Evolutionary conservation across 1,139 yeast genomes (phyloP), one percentile per base, ranked within the genome.

Genomic region (Saccharomyces pastorianus): DNA sequence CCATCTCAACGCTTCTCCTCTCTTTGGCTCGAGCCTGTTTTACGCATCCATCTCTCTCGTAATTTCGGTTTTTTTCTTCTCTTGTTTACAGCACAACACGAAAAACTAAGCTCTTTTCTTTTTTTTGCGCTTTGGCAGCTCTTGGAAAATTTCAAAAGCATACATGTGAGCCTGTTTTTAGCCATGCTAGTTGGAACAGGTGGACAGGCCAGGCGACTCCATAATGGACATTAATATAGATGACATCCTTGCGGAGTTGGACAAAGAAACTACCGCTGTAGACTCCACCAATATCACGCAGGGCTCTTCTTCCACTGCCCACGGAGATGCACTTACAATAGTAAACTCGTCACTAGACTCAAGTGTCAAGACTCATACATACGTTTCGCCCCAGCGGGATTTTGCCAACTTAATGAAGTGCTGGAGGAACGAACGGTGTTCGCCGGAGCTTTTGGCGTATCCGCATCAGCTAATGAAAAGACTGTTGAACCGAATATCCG

Each of bases 391-490:
- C 2, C 59, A 68, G 26, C 59, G 67, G 20, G 78, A 76, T 70
- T 63, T 74, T 56, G 66, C 71, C 44, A 71, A 70, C 46, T 72
- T 90, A 46, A 75, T 80, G n/a, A 77, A 76, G 38, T 81, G 83
- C 2, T 91, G 96, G 97, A 71, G 87, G 42, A 81, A 85, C 55
- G 99, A 93, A 67, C 76, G 96, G 55, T 82, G 83, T 78, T 77
- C 95, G 0, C 97, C 97, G 0, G 96, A 88, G 56, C 69, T 93
- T 11, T 73, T 91, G 42, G 88, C 85, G 0, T 91, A 85, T 65
- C 83, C 88, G 58, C 78, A 77, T 26, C 74, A 71, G 1, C 72
- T 90, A 34, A 68, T 93, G 64, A 78, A 77, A 7, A 71, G 83
- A 47, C 77, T 87, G 17, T 70, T 89, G 58, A 70, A 69, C 1